These are phyloP conservation scores for Cryptococcus jaspeensis DNA, from an alignment of 1,284 basidiomycete species.

Conservation along the genomic window DNA sequence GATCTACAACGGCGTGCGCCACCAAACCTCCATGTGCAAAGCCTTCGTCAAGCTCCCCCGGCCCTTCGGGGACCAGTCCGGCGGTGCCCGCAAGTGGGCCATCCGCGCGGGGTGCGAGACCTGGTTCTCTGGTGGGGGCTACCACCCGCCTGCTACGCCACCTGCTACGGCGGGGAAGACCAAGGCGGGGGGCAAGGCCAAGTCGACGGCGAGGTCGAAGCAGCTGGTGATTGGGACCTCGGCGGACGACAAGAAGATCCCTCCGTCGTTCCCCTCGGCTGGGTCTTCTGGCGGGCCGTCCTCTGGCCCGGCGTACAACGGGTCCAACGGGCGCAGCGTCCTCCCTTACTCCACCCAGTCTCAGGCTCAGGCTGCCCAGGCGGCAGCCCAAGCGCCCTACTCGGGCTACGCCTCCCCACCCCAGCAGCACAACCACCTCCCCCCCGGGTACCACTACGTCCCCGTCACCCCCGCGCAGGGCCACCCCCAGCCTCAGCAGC, in stretches of 20 bases:
- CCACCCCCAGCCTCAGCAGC: slow-evolving; percentile 18
- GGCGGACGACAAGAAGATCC: slow-evolving; percentile 7
- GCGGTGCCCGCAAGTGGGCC: slow-evolving; percentile 50
- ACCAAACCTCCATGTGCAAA: slow-evolving; percentile 51
- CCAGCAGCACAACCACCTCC: slow-evolving; percentile 11
- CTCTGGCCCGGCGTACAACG: slow-evolving; percentile 36
- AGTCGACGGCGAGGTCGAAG: slow-evolving; percentile 33
- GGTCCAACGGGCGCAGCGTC: slow-evolving; percentile 14
- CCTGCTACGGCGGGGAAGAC: slow-evolving; percentile 1
- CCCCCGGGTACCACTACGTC: slow-evolving; percentile 37
- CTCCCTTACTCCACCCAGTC: slow-evolving; percentile 7
- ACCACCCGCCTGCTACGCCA: slow-evolving; percentile 30
- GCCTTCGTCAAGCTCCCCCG: slow-evolving; percentile 50
- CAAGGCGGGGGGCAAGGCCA: slow-evolving; percentile 26
- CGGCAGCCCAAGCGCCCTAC: background rate
- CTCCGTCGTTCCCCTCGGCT: slow-evolving; percentile 9
- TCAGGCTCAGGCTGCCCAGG: background rate
- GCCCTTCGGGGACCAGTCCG: slow-evolving; percentile 50
- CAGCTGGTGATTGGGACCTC: slow-evolving; percentile 37
- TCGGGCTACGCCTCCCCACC: slow-evolving; percentile 5
- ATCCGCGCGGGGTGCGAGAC: slow-evolving; percentile 49
- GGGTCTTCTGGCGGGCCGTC: slow-evolving; percentile 28
- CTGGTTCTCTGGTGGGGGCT: slow-evolving; percentile 45
- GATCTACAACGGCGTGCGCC: slow-evolving; percentile 53
- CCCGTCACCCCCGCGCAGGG: slow-evolving; percentile 21